Evolutionary conservation across 805 yeast genomes (phyloP).

Genomic region (Barnettozyma salicaria): DNA sequence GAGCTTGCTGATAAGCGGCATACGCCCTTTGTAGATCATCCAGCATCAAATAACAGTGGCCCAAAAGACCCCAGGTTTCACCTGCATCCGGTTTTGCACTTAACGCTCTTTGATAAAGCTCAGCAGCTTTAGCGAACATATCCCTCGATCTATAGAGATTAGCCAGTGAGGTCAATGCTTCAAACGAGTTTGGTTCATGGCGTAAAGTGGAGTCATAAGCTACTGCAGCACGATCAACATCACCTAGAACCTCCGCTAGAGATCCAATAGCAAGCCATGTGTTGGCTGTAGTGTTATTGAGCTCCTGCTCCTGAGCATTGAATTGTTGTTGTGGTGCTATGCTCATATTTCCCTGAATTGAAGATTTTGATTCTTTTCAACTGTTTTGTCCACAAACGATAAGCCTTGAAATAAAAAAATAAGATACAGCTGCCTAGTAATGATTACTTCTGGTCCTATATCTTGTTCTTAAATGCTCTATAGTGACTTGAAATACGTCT

Average conservation of each 20-base stretch:
- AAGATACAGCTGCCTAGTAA: too few species aligned
- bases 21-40: conserved; percentile 95
- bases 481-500: too few species aligned
- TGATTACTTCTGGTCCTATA: too few species aligned
- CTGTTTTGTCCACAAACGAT: too few species aligned
- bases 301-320: conserved; percentile 28
- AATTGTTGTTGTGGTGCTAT: conserved; percentile 23
- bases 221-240: conserved; percentile 80
- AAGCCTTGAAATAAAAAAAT: too few species aligned
- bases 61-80: conserved; percentile 94
- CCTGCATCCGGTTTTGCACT: conserved; percentile 81
- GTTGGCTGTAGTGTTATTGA: conserved; percentile 56
- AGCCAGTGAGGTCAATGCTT: conserved; percentile 80
- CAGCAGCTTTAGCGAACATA: conserved; percentile 91
- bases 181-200: conserved; percentile 80
- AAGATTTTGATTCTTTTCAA: neutral
- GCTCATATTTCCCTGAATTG: conserved; percentile 1
- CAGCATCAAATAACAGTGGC: conserved; percentile 94
- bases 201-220: conserved; percentile 86
- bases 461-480: too few species aligned
- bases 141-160: conserved; percentile 84
- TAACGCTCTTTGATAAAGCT: conserved; percentile 82
- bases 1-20: conserved; percentile 93
- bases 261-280: conserved; percentile 90
- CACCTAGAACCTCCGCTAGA: conserved; percentile 83